phyloP scores from a whole-genome alignment of 192 early-diverging fungal species.

The Coemansia sp. region DNA sequence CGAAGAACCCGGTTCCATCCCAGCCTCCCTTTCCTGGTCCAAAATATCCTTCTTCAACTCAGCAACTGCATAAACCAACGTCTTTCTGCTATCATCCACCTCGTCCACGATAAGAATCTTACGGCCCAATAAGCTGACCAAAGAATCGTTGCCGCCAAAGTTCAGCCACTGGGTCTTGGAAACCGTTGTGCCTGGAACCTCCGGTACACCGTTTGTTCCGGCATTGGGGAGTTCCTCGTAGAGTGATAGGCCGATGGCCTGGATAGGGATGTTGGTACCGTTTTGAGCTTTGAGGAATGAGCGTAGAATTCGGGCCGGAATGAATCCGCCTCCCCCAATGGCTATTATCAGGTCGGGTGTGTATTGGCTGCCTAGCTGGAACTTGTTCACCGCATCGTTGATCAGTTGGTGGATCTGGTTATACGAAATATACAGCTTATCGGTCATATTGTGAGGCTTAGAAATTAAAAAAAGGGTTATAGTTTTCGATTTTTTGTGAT shows the following conservation, averaged over 20 bases:
- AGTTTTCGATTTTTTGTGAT: background rate
- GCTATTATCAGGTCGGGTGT: conserved; percentile 72
- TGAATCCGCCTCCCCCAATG: conserved; percentile 77
- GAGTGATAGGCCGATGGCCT: conserved; percentile 71
- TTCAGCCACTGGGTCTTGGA: conserved; percentile 82
- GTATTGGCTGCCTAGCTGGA: conserved; percentile 61
- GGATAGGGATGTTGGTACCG: conserved; percentile 73
- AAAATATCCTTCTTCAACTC: conserved; percentile 71
- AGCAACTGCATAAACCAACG: conserved; percentile 68
- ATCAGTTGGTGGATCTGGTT: conserved; percentile 63
- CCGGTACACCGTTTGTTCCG: conserved; percentile 39
- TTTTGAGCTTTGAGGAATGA: conserved; percentile 68
- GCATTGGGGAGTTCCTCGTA: conserved; percentile 67
- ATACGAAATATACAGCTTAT: conserved; percentile 64
- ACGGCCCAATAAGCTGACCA: conserved; percentile 63
- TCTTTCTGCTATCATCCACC: conserved; percentile 74
- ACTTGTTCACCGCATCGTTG: conserved; percentile 58
- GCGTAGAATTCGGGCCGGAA: conserved; percentile 71
- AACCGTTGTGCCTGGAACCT: conserved; percentile 57
- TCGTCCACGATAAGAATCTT: conserved; percentile 77
- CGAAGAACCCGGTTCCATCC: conserved; percentile 37
- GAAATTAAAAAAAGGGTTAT: conserved; percentile 1
- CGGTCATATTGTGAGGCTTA: conserved; percentile 20
- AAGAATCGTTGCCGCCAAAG: conserved; percentile 63
- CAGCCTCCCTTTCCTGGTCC: conserved; percentile 47